phyloP scores from a whole-genome alignment of 345 rosid species.

The Excoecaria agallocha region DNA sequence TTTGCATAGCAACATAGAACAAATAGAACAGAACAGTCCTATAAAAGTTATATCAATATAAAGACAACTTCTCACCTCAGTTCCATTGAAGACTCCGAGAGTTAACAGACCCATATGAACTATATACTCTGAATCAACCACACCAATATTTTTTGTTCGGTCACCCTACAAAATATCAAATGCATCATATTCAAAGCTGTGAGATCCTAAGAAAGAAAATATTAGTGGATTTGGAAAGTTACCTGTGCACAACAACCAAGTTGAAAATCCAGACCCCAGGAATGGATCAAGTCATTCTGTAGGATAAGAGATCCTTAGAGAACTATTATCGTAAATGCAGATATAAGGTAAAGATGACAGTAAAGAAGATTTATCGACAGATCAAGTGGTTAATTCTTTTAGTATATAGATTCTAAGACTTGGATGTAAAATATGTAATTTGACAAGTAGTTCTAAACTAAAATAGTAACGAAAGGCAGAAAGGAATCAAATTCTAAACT shows the following conservation, averaged over 20 bases:
- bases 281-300: conserved; percentile 91
- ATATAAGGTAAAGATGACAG: neutral
- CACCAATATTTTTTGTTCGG: conserved; percentile 81
- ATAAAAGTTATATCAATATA: neutral
- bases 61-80: conserved; percentile 35
- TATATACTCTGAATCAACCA: conserved; percentile 85
- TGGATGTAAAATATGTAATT: neutral
- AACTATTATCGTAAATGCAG: neutral
- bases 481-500: neutral
- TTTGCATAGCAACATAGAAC: neutral
- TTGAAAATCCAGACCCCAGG: conserved; percentile 87
- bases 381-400: neutral
- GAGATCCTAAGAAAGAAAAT: conserved; percentile 1
- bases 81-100: conserved; percentile 53
- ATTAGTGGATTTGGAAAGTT: conserved; percentile 15
- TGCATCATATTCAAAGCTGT: conserved; percentile 5
- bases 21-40: neutral
- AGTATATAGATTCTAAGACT: neutral
- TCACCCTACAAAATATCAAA: conserved; percentile 55
- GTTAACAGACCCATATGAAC: conserved; percentile 80
- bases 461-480: neutral
- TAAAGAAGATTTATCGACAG: neutral
- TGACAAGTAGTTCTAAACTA: neutral
- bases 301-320: neutral
- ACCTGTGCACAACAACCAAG: conserved; percentile 95